Evolutionary conservation across 441 rosid species (phyloP), one percentile per base, ranked within the genome.

Genomic region (Biscutella laevigata): DNA sequence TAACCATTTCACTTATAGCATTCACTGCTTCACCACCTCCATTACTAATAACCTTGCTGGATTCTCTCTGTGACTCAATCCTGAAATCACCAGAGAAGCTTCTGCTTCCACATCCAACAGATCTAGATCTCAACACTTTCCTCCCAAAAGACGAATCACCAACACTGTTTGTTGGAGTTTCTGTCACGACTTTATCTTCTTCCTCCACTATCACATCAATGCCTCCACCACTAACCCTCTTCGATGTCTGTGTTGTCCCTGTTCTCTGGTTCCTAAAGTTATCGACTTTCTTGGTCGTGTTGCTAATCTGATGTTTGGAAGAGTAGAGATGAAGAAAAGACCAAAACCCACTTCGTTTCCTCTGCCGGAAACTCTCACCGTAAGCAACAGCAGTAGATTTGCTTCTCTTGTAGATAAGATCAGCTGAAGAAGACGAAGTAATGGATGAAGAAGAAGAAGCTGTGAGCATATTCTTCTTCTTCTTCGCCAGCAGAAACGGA

Each of bases 31-130:
- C n/a, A n/a, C n/a, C n/a, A n/a, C n/a, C n/a, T n/a, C n/a, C n/a
- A n/a, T n/a, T n/a, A n/a, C n/a, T 24, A 35, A 32, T 27, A 4
- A 44, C 62, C 29, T 79, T 85, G 3, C 75, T 26, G 66, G 89
- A 95, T 78, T 90, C 98, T 41, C 98, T 77, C 12, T 91, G 96
- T 0, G 98, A 91, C 51, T 85, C 96, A 2, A 88, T 96, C 64
- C 98, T 74, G 68, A 91, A 88, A 42, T 91, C 98, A 8, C 98
- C 98, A 0, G 95, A 88, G 67, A 91, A 91, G 71, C 98, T 91
- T 67, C 94, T 64, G 82, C 91, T 88, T 28, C 96, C 98, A 46
- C 98, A 91, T 6, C 98, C 96, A 4, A 88, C 89, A 38, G 96
- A 91, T 78, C 98, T 85, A 60, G 98, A 91, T 72, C 98, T 82